Evolutionary conservation across 2,329 filamentous ascomycete genomes (phyloP).

Genomic region (Aphanocladium album): DNA sequence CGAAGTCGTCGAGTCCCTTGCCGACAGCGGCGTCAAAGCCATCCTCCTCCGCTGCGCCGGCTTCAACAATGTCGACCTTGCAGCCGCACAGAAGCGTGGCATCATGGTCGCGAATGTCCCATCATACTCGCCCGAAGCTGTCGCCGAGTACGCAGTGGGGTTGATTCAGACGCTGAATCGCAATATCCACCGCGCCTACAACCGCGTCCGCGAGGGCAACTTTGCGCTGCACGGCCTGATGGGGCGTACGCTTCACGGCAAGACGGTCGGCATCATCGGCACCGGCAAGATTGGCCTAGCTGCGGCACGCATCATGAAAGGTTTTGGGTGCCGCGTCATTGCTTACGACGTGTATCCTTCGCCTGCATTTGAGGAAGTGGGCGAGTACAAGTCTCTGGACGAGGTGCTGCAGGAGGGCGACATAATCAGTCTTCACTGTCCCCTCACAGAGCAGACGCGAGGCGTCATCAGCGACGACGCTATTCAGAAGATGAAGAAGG

Average conservation of each 20-base stretch:
- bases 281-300: slow-evolving; percentile 61
- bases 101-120: slow-evolving; percentile 63
- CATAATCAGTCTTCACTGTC: slow-evolving; percentile 62
- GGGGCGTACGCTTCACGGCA: slow-evolving; percentile 56
- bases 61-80: slow-evolving; percentile 62
- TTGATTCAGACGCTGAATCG: slow-evolving; percentile 63
- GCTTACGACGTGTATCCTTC: slow-evolving; percentile 55
- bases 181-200: slow-evolving; percentile 63
- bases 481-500: slow-evolving; percentile 52
- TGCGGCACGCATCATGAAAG: slow-evolving; percentile 55
- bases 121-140: slow-evolving; percentile 63
- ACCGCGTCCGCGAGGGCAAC: slow-evolving; percentile 63
- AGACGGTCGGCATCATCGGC: slow-evolving; percentile 63
- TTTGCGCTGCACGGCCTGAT: slow-evolving; percentile 61
- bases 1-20: slow-evolving; percentile 47
- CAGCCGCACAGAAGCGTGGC: slow-evolving; percentile 46
- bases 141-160: slow-evolving; percentile 65
- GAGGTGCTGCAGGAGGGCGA: slow-evolving; percentile 51
- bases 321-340: slow-evolving; percentile 59
- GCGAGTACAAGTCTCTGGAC: slow-evolving; percentile 50
- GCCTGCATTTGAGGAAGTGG: slow-evolving; percentile 43
- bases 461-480: slow-evolving; percentile 55
- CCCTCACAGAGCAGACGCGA: slow-evolving; percentile 53
- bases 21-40: slow-evolving; percentile 46
- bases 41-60: slow-evolving; percentile 64